Evolutionary conservation across 2,329 filamentous ascomycete species (phyloP), one percentile per base, ranked within the genome.

Genomic region (Furcasterigmium sp.): DNA sequence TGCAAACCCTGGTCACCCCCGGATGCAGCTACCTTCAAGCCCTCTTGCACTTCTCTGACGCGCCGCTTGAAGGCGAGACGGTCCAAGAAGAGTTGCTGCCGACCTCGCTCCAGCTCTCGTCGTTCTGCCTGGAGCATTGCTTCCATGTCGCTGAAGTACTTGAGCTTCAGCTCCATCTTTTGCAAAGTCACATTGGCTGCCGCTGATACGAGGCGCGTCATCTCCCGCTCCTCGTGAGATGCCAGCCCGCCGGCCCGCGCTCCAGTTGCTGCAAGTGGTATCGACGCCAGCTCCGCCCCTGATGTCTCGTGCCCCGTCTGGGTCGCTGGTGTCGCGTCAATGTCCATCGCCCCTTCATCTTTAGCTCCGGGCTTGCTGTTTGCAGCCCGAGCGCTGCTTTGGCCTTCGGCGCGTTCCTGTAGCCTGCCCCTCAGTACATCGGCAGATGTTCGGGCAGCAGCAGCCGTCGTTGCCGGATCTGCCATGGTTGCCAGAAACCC

Each of bases 81-180:
- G 63, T 98, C 93, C 29, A 97, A 72, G 73, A 97, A 95, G 15
- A 98, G 77, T 62, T 96, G 87, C 63, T 97, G 91, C 23, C 91
- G 82, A 32, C 87, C 88, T 45, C 91, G 82, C 65, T 98, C 93
- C 18, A 98, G 75, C 64, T 98, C 93, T 47, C 91, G 81, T 46
- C 91, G 84, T 69, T 98, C 93, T 6, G 91, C 89, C 55, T 94
- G 87, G 40, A 98, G 75, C 36, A 96, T 84, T 15, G 87, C 78
- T 66, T 98, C 93, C 78, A 98, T 91, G 63, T 98, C 93, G 56
- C 87, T 85, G 67, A 98, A 98, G 62, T 97, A 95, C 58, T 89
- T 84, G 46, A 98, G 76, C 68, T 98, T 98, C 55, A 97, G 73
- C 66, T 97, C 90, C 49, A 97, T 82, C 68, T 98, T 98, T 60